Evolutionary conservation across 169 alveolate genomes (phyloP), one percentile per base, ranked within the genome.

Genomic region (Babesia gibsoni): DNA sequence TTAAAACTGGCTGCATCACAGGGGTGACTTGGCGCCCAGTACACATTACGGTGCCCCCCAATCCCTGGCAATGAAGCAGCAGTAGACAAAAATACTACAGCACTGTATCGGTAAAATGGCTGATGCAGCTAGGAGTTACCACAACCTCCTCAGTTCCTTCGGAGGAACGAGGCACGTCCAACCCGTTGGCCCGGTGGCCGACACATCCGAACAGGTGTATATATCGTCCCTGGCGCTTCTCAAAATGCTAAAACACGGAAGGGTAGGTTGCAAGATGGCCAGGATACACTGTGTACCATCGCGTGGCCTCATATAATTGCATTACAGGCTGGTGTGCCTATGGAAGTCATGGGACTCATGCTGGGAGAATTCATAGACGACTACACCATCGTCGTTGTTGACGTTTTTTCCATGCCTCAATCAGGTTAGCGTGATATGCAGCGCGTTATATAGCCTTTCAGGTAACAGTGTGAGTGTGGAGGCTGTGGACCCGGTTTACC

Each of bases 271-370:
- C 16, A 49, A 49, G n/a, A 12, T 20, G 10, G 14, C 41, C 10
- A 10, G n/a, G 37, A 23, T 12, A 16, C 50, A 10, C 14, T 49
- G n/a, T 29, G 12, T 39, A 36, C 25, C 25, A 16, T 9, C 8
- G 10, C 36, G 16, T n/a, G 20, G 30, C n/a, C 30, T 27, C 5
- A 29, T 4, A 8, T 25, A 27, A 42, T 23, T 6, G 12, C 48
- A 25, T 30, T 39, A 52, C 50, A 93, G 94, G 98, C 99, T 3
- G 99, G 99, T 33, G 98, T 98, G 9, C 99, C 99, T 12, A 95
- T 98, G 96, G 99, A 98, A 89, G 99, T 97, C 42, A 97, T 98
- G 99, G 99, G 99, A 36, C 91, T 98, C 29, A 94, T 98, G 97
- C 92, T 98, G 36, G 99, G 99, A 12, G 99, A 97, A 73, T 95